A percentile compares a stretch with the other conserved stretches of the same genome.
Evolutionary conservation across 1,284 basidiomycete genomes (phyloP).

Genomic region (Lentinula novae-zelandiae): DNA sequence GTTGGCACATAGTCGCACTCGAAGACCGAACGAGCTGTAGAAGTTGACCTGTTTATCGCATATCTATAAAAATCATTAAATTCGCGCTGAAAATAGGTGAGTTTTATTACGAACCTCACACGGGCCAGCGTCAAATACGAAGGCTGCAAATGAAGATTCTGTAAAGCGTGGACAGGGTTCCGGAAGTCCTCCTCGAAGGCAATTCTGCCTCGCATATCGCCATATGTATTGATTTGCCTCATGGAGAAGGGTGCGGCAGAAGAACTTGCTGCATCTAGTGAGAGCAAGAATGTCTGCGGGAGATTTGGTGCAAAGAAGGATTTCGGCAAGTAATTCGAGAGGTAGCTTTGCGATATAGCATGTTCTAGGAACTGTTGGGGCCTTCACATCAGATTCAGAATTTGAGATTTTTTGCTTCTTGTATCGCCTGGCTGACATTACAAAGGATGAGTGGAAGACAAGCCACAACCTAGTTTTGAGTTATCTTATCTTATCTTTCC

Average conservation of each 20-base stretch:
- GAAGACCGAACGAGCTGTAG: slow-evolving; percentile 42
- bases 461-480: no score
- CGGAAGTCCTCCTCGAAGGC: slow-evolving; percentile 34
- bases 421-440: not conserved
- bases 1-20: slow-evolving; percentile 38
- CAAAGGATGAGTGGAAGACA: no score
- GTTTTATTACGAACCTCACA: slow-evolving; percentile 44
- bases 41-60: slow-evolving; percentile 32
- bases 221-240: slow-evolving; percentile 44
- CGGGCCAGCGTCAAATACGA: slow-evolving; percentile 52
- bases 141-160: slow-evolving; percentile 50
- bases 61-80: slow-evolving; percentile 20
- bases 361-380: not conserved
- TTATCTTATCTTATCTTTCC: not conserved
- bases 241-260: slow-evolving; percentile 42
- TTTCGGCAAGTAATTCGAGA: slow-evolving; percentile 39
- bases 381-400: not conserved
- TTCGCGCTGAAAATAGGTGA: not conserved
- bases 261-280: slow-evolving; percentile 42
- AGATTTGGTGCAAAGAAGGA: slow-evolving; percentile 31
- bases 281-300: slow-evolving; percentile 44
- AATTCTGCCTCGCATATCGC: slow-evolving; percentile 38
- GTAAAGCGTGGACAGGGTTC: slow-evolving; percentile 32
- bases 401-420: not conserved
- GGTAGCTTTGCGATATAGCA: slow-evolving; percentile 24